phyloP scores from a whole-genome alignment of 768 basidiomycete species.

The Lactifluus volemus region DNA sequence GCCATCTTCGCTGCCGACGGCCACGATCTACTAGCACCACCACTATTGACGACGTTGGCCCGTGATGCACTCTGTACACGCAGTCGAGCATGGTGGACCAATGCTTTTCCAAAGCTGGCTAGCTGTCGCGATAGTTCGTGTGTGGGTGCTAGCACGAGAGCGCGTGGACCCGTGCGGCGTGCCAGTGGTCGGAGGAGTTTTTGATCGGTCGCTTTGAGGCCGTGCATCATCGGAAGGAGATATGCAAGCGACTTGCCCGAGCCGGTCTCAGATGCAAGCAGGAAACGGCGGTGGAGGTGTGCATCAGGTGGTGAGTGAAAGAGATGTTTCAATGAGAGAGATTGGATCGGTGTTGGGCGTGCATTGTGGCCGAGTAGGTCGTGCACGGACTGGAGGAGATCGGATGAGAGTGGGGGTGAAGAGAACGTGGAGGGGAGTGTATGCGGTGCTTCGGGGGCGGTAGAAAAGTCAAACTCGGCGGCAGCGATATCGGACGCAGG shows the following conservation, averaged over 20 bases:
- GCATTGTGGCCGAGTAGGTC: constrained; percentile 49
- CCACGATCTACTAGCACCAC: constrained; percentile 12
- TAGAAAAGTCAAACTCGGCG: constrained; percentile 32
- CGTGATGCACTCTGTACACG: constrained; percentile 65
- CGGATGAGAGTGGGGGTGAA: constrained; percentile 62
- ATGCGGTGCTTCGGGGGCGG: constrained; percentile 19
- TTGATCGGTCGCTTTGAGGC: constrained; percentile 60
- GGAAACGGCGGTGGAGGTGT: constrained; percentile 33
- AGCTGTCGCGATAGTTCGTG: constrained; percentile 85
- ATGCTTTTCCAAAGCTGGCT: constrained; percentile 59
- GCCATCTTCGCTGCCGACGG: constrained; percentile 45
- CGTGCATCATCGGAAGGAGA: constrained; percentile 73
- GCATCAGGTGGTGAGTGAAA: constrained; percentile 34
- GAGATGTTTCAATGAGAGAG: constrained; percentile 59
- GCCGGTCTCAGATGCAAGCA: constrained; percentile 85
- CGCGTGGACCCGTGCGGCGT: constrained; percentile 44
- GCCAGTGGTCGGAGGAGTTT: not conserved
- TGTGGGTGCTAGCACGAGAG: constrained; percentile 76
- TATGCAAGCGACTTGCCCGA: constrained; percentile 91
- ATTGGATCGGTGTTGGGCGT: constrained; percentile 71
- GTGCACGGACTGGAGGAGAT: constrained; percentile 48
- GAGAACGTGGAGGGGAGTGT: constrained; percentile 39
- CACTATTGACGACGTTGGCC: constrained; percentile 34
- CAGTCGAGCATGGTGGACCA: constrained; percentile 68
- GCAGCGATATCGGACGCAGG: constrained; percentile 19